phyloP scores from a whole-genome alignment of 2,329 filamentous ascomycete genomes.

The Aspergillus sp. region DNA sequence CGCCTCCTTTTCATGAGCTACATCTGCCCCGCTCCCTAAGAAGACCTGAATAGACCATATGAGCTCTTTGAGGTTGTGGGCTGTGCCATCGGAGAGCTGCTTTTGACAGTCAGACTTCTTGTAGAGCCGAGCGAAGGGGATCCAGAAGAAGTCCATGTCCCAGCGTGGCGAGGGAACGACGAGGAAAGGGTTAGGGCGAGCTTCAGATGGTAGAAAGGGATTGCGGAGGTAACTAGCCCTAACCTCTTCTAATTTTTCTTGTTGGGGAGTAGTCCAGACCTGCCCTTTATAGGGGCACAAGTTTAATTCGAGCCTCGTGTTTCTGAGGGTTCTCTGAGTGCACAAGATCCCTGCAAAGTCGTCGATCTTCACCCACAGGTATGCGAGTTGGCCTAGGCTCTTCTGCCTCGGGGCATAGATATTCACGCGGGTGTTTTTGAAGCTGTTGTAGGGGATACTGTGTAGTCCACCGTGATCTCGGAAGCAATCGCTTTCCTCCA shows the following conservation, averaged over 20 bases:
- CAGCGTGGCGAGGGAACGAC: neutral
- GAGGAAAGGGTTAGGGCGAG: neutral
- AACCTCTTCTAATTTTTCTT: neutral
- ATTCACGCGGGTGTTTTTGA: neutral
- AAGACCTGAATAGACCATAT: no score
- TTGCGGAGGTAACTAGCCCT: neutral
- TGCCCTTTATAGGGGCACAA: neutral
- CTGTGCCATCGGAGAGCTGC: no score
- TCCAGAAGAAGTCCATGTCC: neutral
- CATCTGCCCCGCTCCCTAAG: no score
- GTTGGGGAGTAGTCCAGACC: neutral
- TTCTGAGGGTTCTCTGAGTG: neutral
- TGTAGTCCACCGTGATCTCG: neutral
- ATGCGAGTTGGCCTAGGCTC: neutral
- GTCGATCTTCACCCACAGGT: neutral
- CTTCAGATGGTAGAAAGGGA: neutral
- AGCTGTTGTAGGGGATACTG: conserved; percentile 1
- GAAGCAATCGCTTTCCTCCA: neutral
- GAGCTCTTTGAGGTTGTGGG: no score
- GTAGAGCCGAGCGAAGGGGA: neutral
- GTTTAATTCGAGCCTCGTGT: neutral
- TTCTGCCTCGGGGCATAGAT: neutral
- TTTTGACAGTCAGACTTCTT: no score
- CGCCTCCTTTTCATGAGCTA: no score
- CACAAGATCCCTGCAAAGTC: neutral